These are phyloP conservation scores for Rhododendron kiyosumense DNA, from an alignment of 148 eudicot species.

Conservation along the genomic window DNA sequence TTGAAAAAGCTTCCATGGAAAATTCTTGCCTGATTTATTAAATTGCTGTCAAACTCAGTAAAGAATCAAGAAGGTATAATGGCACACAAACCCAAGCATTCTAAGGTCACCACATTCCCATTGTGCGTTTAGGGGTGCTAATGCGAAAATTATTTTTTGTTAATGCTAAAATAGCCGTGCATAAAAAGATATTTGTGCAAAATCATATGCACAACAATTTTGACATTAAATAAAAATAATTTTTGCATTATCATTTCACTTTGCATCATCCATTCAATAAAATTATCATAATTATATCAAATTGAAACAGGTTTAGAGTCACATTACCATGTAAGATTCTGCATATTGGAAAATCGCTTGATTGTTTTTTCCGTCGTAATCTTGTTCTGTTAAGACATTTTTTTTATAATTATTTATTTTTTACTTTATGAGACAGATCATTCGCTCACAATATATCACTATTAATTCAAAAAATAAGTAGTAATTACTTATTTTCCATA, in stretches of 20 bases:
- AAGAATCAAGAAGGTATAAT: constrained; percentile 19
- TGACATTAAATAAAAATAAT: too few species aligned
- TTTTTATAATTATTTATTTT: too few species aligned
- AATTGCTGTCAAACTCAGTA: constrained; percentile 20
- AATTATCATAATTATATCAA: background rate
- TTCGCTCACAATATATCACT: too few species aligned
- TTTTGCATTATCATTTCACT: too few species aligned
- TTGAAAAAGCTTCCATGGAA: constrained; percentile 52
- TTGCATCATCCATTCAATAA: background rate
- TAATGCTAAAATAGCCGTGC: too few species aligned
- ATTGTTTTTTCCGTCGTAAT: background rate
- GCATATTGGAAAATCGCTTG: background rate
- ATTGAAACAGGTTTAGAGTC: background rate
- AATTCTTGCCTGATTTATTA: constrained; percentile 48
- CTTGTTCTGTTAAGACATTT: too few species aligned
- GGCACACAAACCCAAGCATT: constrained; percentile 32
- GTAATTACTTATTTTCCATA: too few species aligned
- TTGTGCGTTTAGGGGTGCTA: background rate
- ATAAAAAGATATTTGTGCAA: too few species aligned
- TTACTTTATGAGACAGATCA: fast-evolving
- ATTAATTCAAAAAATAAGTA: too few species aligned
- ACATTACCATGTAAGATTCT: background rate
- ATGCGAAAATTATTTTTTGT: too few species aligned
- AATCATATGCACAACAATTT: too few species aligned
- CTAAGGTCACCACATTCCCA: constrained; percentile 29